These are phyloP conservation scores for Coprinopsis strossmayeri DNA, from an alignment of 768 basidiomycete genomes.

Conservation along the genomic window DNA sequence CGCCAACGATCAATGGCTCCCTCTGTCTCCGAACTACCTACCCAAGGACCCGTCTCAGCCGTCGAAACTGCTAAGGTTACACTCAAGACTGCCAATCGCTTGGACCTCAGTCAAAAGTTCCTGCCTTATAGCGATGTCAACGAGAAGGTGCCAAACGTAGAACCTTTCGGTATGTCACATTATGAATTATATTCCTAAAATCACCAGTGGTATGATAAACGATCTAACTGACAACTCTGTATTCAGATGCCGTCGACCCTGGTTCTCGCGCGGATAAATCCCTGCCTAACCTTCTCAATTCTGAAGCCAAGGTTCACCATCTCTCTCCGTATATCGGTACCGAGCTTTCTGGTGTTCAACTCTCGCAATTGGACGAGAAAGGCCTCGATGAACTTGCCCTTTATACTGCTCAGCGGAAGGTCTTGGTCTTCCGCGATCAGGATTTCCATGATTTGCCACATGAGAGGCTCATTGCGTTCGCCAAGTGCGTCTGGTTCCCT, in stretches of 20 bases:
- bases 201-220: no score
- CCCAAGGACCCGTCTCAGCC: conserved; percentile 5
- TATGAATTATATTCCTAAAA: no score
- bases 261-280: conserved; percentile 41
- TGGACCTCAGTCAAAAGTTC: conserved; percentile 20
- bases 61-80: conserved; percentile 14
- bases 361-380: conserved; percentile 43
- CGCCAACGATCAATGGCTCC: conserved; percentile 29
- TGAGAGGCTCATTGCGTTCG: conserved; percentile 46
- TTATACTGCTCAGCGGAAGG: conserved; percentile 43
- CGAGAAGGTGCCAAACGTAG: conserved; percentile 43
- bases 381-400: conserved; percentile 49
- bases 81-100: conserved; percentile 12
- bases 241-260: no score
- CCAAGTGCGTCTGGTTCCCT: no score
- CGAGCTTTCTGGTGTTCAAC: conserved; percentile 42
- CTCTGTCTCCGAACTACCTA: conserved; percentile 22
- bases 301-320: conserved; percentile 29
- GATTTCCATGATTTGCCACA: conserved; percentile 50
- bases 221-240: no score
- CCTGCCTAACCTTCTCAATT: conserved; percentile 41
- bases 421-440: conserved; percentile 51
- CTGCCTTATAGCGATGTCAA: conserved; percentile 36
- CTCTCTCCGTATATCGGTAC: conserved; percentile 49
- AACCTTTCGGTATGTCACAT: conserved; percentile 34